These are phyloP conservation scores for Beta vulgaris DNA, from an alignment of 148 eudicot species.

Conservation along the genomic window DNA sequence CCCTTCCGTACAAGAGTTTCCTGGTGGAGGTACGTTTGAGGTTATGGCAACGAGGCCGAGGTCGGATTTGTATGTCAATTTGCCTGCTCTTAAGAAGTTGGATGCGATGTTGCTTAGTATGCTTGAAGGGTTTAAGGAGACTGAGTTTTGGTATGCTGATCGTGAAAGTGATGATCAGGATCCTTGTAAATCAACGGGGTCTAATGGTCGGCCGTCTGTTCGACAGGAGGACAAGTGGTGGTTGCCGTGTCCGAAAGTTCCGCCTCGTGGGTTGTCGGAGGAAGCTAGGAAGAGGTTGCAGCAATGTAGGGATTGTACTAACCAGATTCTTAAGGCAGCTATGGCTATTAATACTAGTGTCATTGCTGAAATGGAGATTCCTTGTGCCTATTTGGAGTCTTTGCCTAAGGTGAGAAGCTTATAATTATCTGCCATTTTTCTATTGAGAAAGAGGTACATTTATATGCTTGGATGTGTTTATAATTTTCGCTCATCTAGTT, in stretches of 20 bases:
- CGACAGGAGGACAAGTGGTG: slow-evolving; percentile 99
- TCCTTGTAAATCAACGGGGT: slow-evolving; percentile 15
- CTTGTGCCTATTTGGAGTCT: slow-evolving; percentile 72
- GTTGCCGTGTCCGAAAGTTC: slow-evolving; percentile 89
- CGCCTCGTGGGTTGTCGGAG: slow-evolving; percentile 71
- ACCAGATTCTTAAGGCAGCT: slow-evolving; percentile 93
- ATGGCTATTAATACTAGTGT: slow-evolving; percentile 87
- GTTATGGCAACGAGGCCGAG: slow-evolving; percentile 88
- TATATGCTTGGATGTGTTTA: background rate
- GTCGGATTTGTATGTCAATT: slow-evolving; percentile 74
- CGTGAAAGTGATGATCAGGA: slow-evolving; percentile 51
- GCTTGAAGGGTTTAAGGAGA: slow-evolving; percentile 85
- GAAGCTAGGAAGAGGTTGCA: slow-evolving; percentile 81
- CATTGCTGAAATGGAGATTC: slow-evolving; percentile 95
- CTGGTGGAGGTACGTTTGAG: slow-evolving; percentile 78
- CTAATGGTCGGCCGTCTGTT: slow-evolving; percentile 70
- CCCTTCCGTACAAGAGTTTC: slow-evolving; percentile 76
- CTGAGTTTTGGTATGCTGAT: slow-evolving; percentile 71
- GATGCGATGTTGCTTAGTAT: slow-evolving; percentile 77
- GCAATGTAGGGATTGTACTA: slow-evolving; percentile 85
- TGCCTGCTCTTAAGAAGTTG: slow-evolving; percentile 89
- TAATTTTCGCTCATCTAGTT: background rate
- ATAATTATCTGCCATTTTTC: background rate
- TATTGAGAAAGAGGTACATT: background rate
- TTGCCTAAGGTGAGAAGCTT: slow-evolving; percentile 74